Evolutionary conservation across 1,284 basidiomycete species (phyloP), one percentile per base, ranked within the genome.

Genomic region (Tilletia caries): DNA sequence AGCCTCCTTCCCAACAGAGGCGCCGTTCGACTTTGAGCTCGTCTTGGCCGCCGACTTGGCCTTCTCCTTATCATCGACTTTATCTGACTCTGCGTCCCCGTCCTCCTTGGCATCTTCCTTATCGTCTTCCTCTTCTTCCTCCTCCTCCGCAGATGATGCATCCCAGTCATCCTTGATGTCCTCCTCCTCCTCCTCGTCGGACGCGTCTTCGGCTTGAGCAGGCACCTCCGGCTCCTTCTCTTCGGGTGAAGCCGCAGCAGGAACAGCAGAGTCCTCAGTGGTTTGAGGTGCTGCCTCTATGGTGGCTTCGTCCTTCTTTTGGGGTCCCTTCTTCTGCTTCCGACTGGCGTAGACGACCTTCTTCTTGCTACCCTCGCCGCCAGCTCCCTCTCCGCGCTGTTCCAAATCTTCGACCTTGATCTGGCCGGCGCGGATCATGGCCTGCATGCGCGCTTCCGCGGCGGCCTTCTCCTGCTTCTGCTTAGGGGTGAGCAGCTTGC

Each of bases 391-490:
- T 3, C 84, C 86, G 69, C 84, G 85, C 65, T 85, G 87, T 29
- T 86, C 85, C 50, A 98, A 86, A 70, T 92, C 96, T 75, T 95
- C 94, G 73, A 98, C 91, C 77, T 91, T 90, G 69, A 93, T 91
- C 65, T 80, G 78, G 64, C 94, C 94, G 34, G 92, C 92, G 27
- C 90, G 89, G 66, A 98, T 87, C 70, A 98, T 88, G 2, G 95
- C 95, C 84, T 95, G 89, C 84, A 91, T 92, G 69, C 95, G 89
- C 44, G 92, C 89, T 84, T 98, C 95, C 8, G 94, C 95, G 71
- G 91, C 91, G 20, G 91, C 91, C 77, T 89, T 91, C 83, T 98
- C 95, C 79, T 93, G 92, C 85, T 95, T 97, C 84, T 98, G 95
- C 85, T 96, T 97, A 46, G 81, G 80, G 1, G 81, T 83, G 41